These are phyloP conservation scores for Lactarius psammicola DNA, from an alignment of 768 basidiomycete species.

Conservation along the genomic window DNA sequence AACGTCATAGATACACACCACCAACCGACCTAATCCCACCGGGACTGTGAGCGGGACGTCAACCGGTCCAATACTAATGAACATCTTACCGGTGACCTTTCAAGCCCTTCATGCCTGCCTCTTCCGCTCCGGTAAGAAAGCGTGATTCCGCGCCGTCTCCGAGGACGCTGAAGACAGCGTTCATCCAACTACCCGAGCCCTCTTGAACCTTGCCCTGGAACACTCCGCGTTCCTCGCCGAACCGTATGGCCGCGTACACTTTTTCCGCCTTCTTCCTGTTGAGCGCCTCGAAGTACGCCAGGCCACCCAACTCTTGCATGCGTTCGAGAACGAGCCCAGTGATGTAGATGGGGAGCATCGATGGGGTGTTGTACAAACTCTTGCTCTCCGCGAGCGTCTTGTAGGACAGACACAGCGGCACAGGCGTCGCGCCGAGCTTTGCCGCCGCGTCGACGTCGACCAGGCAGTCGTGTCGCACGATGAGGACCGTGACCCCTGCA, in stretches of 20 bases:
- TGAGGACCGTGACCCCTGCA: conserved; percentile 87
- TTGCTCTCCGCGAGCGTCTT: conserved; percentile 72
- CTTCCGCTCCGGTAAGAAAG: conserved; percentile 82
- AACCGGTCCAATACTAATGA: not conserved
- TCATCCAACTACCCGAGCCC: conserved; percentile 92
- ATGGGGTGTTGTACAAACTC: conserved; percentile 91
- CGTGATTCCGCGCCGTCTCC: conserved; percentile 69
- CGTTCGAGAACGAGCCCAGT: conserved; percentile 79
- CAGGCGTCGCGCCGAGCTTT: conserved; percentile 64
- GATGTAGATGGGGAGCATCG: conserved; percentile 89
- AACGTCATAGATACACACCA: conserved; percentile 18
- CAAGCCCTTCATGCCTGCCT: conserved; percentile 74
- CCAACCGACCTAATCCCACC: conserved; percentile 26
- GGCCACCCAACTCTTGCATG: conserved; percentile 61
- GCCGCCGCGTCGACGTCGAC: conserved; percentile 84
- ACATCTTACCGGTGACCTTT: conserved; percentile 84
- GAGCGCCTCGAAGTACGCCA: conserved; percentile 59
- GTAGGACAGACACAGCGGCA: conserved; percentile 81
- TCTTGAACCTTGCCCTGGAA: conserved; percentile 69
- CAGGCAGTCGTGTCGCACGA: conserved; percentile 92
- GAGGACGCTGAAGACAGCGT: conserved; percentile 78
- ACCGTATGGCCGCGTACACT: conserved; percentile 69
- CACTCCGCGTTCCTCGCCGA: conserved; percentile 68
- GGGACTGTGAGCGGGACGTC: conserved; percentile 1
- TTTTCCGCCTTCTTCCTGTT: conserved; percentile 74